Percentiles rank a stretch among this genome's conserved stretches.
These are phyloP conservation scores for Brassica incana DNA, from an alignment of 345 rosid genomes.

Conservation along the genomic window DNA sequence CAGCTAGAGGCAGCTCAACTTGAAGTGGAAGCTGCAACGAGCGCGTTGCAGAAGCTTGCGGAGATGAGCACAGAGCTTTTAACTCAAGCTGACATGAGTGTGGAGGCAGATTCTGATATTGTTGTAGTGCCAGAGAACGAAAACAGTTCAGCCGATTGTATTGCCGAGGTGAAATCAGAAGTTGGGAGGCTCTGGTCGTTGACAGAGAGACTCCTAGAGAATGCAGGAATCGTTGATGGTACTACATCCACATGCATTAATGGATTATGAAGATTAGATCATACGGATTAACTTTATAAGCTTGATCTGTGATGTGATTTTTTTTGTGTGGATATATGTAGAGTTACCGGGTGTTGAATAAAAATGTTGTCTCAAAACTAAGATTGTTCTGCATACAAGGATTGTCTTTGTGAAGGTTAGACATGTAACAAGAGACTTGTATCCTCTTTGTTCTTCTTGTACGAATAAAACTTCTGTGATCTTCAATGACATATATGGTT, in stretches of 20 bases:
- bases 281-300: constrained; percentile 25
- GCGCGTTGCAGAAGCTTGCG: constrained; percentile 64
- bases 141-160: constrained; percentile 37
- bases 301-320: constrained; percentile 21
- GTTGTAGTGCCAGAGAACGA: constrained; percentile 16
- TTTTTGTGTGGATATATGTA: constrained; percentile 25
- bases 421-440: not conserved
- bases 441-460: not conserved
- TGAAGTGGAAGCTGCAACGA: constrained; percentile 79
- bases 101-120: constrained; percentile 39
- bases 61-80: constrained; percentile 70
- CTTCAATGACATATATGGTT: not conserved
- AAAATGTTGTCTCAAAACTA: not conserved
- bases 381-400: constrained; percentile 6
- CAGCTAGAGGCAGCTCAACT: constrained; percentile 78
- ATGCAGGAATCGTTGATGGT: constrained; percentile 55
- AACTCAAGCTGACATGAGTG: constrained; percentile 49
- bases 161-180: constrained; percentile 53
- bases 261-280: constrained; percentile 24
- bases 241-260: constrained; percentile 19
- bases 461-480: constrained; percentile 5
- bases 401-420: too few relatives aligned
- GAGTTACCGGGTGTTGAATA: constrained; percentile 5
- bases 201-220: constrained; percentile 64
- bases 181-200: constrained; percentile 58